Evolutionary conservation across 176 grass and related monocot species (phyloP), one percentile per base, ranked within the genome.

Genomic region (Oryza longistaminata): DNA sequence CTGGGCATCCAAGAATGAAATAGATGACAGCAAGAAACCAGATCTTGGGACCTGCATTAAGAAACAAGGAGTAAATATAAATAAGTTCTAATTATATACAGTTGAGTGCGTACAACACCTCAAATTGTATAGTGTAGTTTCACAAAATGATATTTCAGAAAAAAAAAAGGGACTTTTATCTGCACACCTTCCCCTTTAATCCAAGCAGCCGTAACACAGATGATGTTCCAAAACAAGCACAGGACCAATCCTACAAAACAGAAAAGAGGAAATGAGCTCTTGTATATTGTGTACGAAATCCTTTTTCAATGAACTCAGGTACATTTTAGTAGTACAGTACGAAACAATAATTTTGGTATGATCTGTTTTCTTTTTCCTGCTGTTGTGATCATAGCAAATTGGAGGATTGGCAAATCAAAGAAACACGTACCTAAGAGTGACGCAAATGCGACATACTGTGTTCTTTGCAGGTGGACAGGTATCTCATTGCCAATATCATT

Each of bases 21-120:
- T 94, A 94, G 83, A 94, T 90, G 71, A 92, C 66, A 5, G 87
- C 87, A 58, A 94, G 87, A 71, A 94, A 92, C 93, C 93, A 94
- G 42, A 94, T 90, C 90, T 90, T 94, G 79, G 90, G 85, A 80
- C 90, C 93, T 94, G 81, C 46, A 93, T 26, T 65, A 70, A 49
- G 11, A 16, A 69, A 74, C 25, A 42, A 82, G 31, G 35, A n/a
- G 13, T 6, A 73, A 21, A 69, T 15, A 60, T 7, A 86, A 16
- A 40, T 70, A n/a, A 21, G 71, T 37, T 40, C 8, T 40, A 40
- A 78, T 17, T 52, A 62, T 37, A 62, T 58, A 83, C 21, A 73
- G 16, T 22, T 22, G 55, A 61, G 17, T 16, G 17, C 52, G 17
- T 55, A 55, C 16, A 55, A 16, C 35, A 61, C 22, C 49, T 61